These are phyloP conservation scores for Allium sativum DNA, from an alignment of 106 monocot species.

Conservation along the genomic window DNA sequence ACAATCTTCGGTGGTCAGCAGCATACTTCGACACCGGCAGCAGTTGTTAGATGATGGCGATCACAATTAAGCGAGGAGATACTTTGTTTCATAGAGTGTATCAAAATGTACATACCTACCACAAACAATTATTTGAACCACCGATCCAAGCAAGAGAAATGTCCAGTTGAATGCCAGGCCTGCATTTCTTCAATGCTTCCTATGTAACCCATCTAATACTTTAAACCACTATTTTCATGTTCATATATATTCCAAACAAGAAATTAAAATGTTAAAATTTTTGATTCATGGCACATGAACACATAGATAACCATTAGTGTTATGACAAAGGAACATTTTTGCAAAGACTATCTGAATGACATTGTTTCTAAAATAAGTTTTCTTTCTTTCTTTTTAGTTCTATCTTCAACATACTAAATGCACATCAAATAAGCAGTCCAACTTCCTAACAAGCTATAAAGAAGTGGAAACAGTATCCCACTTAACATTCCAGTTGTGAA, in stretches of 20 bases:
- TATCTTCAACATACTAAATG: constrained; percentile 59
- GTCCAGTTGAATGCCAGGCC: constrained; percentile 75
- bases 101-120: constrained; percentile 30
- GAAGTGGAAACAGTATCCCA: constrained; percentile 47
- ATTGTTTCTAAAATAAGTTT: constrained; percentile 64
- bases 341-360: constrained; percentile 18
- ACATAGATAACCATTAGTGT: no score
- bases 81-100: no score
- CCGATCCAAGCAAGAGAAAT: constrained; percentile 71
- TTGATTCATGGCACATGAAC: not conserved
- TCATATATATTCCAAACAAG: not conserved
- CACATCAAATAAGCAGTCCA: constrained; percentile 82
- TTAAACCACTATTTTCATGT: constrained; percentile 52
- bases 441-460: constrained; percentile 63
- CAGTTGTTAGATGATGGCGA: no score
- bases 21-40: no score
- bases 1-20: no score
- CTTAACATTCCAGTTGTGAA: constrained; percentile 64
- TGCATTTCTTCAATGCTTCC: constrained; percentile 70
- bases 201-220: constrained; percentile 58
- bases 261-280: not conserved
- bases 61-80: no score
- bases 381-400: constrained; percentile 75
- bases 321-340: no score
- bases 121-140: constrained; percentile 71